phyloP scores from a whole-genome alignment of 306 rosid species.

The Cicer judaicum region DNA sequence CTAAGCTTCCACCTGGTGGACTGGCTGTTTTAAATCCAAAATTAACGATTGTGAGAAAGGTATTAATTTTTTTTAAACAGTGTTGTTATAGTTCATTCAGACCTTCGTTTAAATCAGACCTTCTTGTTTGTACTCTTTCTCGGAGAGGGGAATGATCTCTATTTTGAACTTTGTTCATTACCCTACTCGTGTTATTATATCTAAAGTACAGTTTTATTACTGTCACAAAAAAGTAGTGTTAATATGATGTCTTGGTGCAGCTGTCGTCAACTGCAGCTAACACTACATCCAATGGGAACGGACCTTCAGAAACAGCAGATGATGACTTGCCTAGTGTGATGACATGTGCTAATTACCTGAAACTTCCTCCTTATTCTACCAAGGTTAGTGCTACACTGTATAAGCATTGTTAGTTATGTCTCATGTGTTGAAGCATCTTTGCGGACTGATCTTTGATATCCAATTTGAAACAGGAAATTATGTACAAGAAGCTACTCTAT shows the following conservation, averaged over 20 bases:
- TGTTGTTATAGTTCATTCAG: background rate
- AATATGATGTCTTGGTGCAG: constrained; percentile 53
- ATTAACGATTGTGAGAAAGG: constrained; percentile 97
- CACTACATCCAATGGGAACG: constrained; percentile 73
- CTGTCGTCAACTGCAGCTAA: constrained; percentile 71
- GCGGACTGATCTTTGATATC: constrained; percentile 34
- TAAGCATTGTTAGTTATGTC: background rate
- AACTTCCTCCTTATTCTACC: constrained; percentile 98
- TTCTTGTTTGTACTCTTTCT: background rate
- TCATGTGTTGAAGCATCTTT: constrained; percentile 15
- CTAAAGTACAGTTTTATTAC: background rate
- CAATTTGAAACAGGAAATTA: constrained; percentile 72
- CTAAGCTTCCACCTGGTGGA: constrained; percentile 96
- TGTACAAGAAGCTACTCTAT: constrained; percentile 92
- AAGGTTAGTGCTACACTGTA: constrained; percentile 62
- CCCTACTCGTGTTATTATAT: background rate
- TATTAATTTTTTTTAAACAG: constrained; percentile 39
- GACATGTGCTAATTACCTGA: constrained; percentile 99
- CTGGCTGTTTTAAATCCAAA: constrained; percentile 91
- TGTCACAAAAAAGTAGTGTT: background rate
- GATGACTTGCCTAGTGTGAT: constrained; percentile 99
- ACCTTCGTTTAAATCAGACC: background rate
- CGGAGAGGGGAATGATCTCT: background rate
- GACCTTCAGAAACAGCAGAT: constrained; percentile 82
- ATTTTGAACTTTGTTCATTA: background rate